Conservation (phyloP, 108 stramenopile species). For the Skeletonema marinoi region DNA sequence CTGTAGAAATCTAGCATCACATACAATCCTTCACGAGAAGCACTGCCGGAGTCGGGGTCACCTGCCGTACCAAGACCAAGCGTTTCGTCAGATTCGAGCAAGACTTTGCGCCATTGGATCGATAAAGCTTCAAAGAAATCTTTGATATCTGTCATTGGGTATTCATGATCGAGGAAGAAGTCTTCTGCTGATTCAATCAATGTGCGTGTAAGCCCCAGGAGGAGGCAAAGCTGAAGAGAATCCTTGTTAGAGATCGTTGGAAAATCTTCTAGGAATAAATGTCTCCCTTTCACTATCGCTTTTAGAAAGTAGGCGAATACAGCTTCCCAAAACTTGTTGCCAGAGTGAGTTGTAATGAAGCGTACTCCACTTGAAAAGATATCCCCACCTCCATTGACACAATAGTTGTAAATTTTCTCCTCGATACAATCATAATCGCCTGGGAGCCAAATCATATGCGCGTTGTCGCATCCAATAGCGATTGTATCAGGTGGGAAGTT, state of each 20-base stretch:
- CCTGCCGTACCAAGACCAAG: conserved; percentile 9
- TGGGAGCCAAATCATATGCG: conserved; percentile 19
- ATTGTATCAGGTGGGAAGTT: conserved; percentile 13
- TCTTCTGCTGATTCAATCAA: conserved; percentile 11
- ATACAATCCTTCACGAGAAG: conserved; percentile 11
- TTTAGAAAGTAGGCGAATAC: background rate
- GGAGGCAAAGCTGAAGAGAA: background rate
- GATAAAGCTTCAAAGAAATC: conserved; percentile 6
- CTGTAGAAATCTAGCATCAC: conserved; percentile 14
- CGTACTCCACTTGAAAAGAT: background rate
- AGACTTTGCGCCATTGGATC: conserved; percentile 1
- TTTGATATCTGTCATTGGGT: background rate
- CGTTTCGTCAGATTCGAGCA: conserved; percentile 2
- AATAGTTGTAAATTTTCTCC: background rate
- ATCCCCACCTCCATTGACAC: background rate
- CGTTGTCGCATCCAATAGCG: conserved; percentile 4
- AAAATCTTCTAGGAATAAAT: background rate
- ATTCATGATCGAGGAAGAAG: background rate
- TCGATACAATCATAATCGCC: conserved; percentile 13
- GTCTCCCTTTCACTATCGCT: conserved; percentile 6
- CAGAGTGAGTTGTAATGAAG: conserved; percentile 6
- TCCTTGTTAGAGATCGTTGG: background rate
- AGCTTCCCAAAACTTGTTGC: conserved; percentile 15
- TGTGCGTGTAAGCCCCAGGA: conserved; percentile 1
- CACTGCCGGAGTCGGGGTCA: background rate